Base-by-base conservation (phyloP, 306 rosid genomes). In the Ammopiptanthus mongolicus region DNA sequence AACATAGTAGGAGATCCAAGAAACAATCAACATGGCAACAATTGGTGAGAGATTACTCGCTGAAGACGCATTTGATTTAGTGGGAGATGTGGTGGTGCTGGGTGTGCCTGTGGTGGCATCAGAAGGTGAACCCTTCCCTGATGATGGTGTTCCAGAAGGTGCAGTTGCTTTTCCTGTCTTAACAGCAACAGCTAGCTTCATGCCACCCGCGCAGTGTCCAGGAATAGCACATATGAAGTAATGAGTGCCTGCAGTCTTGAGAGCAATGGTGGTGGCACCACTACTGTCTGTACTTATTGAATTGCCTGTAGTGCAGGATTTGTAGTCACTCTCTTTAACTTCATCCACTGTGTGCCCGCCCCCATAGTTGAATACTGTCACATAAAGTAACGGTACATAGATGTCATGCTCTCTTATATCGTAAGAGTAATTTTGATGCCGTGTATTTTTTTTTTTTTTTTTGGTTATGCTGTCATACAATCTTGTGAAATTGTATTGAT, bases 311-410 rank as follows among this genome's bases (percentile, higher is more conserved):
- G 82, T 87, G 84, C 99, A 95, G 0, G 88, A 46, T 57, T 79
- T 90, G 83, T 92, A 95, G 80, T 92, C 98, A 15, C 92, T 81
- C 14, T 73, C 81, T 22, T 79, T 82, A 37, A 95, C 98, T 74
- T 95, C 99, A 39, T 90, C 97, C 78, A 88, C 98, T 0, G 93
- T 82, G 88, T 95, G 99, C 34, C 97, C 93, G n/a, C 77, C 63
- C 61, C 83, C 93, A 81, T 88, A 92, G 65, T 84, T 92, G 88
- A 95, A 95, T 82, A 68, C 97, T 95, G 59, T 51, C 64, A 71
- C 47, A 44, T 15, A 65, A 25, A n/a, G n/a, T n/a, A n/a, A 19
- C 8, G 39, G 36, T 59, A 44, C 13, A 58, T 15, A 2, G n/a
- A 41, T 41, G 47, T 41, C 47, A 39, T 37, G 44, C 44, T 7